Evolutionary conservation across 139 green algal genomes (phyloP).

Genomic region (Coelastrella sp.): DNA sequence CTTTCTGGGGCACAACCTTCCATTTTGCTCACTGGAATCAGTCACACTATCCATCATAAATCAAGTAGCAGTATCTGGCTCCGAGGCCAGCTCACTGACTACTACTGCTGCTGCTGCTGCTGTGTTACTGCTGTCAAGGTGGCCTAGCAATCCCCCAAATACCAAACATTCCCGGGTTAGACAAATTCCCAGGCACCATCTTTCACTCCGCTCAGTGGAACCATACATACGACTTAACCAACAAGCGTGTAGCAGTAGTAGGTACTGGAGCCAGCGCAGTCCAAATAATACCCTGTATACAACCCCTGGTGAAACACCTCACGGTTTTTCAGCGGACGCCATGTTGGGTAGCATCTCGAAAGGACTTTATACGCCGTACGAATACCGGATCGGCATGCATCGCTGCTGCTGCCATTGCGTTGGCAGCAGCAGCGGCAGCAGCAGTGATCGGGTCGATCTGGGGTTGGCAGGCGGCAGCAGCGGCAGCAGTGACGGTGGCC

Average conservation of each 20-base stretch:
- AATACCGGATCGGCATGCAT: background rate
- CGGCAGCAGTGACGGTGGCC: background rate
- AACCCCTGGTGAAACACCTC: background rate
- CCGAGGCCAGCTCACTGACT: background rate
- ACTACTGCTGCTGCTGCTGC: background rate
- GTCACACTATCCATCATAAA: background rate
- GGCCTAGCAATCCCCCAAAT: background rate
- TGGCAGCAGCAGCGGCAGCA: background rate
- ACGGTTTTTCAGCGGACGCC: constrained; percentile 39
- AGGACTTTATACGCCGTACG: background rate
- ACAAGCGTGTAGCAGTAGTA: constrained; percentile 13
- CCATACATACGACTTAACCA: background rate
- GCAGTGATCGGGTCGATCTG: background rate
- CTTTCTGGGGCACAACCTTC: background rate
- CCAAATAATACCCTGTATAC: constrained; percentile 8
- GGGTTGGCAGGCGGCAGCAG: background rate
- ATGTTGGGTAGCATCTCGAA: background rate
- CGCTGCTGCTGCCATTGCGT: background rate
- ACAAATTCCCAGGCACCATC: background rate
- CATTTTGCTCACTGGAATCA: constrained; percentile 17
- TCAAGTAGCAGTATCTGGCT: background rate
- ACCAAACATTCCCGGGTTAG: background rate
- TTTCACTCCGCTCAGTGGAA: constrained; percentile 22
- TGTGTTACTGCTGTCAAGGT: background rate
- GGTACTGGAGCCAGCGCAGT: constrained; percentile 33